Evolutionary conservation across 352 stramenopile genomes (phyloP).

Genomic region (Phytophthora sp.): DNA sequence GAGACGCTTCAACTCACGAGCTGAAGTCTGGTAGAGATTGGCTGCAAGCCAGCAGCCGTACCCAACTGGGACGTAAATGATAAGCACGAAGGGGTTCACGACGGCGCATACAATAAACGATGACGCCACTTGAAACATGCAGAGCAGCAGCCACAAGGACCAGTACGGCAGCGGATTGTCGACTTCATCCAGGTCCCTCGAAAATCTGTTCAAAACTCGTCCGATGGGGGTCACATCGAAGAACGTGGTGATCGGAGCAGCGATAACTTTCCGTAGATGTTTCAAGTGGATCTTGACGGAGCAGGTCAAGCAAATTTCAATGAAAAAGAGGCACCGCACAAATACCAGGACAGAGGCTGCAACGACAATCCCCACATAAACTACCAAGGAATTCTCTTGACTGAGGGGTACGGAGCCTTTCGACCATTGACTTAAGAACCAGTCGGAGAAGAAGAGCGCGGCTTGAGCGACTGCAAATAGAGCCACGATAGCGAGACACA

Average conservation of each 20-base stretch:
- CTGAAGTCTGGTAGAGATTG: conserved; percentile 87
- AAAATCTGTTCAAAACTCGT: conserved; percentile 72
- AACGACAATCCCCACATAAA: conserved; percentile 51
- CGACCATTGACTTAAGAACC: conserved; percentile 59
- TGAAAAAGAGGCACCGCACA: conserved; percentile 53
- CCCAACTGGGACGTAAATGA: conserved; percentile 54
- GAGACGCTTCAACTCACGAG: conserved; percentile 93
- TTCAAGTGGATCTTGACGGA: conserved; percentile 50
- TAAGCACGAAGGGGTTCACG: conserved; percentile 54
- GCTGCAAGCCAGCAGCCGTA: conserved; percentile 28
- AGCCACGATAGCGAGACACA: conserved; percentile 33
- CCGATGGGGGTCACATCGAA: conserved; percentile 74
- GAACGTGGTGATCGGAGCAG: conserved; percentile 63
- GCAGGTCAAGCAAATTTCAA: conserved; percentile 53
- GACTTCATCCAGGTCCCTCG: conserved; percentile 65
- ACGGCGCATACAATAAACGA: conserved; percentile 54
- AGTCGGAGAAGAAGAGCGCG: conserved; percentile 56
- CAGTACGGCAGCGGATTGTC: conserved; percentile 65
- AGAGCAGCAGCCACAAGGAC: conserved; percentile 51
- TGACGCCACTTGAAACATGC: conserved; percentile 49
- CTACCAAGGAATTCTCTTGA: conserved; percentile 39
- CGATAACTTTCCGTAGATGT: conserved; percentile 55
- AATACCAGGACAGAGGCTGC: conserved; percentile 41
- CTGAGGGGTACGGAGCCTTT: conserved; percentile 39
- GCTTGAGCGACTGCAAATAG: conserved; percentile 54